Evolutionary conservation across 768 basidiomycete genomes (phyloP), one percentile per base, ranked within the genome.

Genomic region (Mycena polygramma): DNA sequence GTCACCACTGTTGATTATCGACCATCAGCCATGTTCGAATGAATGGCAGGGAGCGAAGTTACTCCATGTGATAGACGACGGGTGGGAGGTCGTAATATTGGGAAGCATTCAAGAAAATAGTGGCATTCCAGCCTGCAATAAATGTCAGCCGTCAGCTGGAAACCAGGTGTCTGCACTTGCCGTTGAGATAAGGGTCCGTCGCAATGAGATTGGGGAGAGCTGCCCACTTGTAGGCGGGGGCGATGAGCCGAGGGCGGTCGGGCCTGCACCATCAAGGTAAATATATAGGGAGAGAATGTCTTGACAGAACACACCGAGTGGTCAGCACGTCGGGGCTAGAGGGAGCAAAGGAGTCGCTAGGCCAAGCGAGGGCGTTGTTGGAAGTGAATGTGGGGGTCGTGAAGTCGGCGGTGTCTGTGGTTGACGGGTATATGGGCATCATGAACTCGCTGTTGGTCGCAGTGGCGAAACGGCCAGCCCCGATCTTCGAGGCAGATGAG

Each of bases 141-240:
- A 37, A 36, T 20, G 22, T 58, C 11, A 66, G 66, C 35, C 22
- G 11, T 39, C 7, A 19, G 19, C 19, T 22, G 49, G 24, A 15
- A 24, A 43, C 20, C 7, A 59, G 37, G 51, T 14, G 41, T 22
- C 20, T 13, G 8, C 2, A 55, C 66, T 59, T 52, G 39, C 65
- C 85, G 70, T 86, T 84, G 75, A 99, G 86, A 83, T 99, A 99
- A 7, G 94, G 89, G 78, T 99, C 95, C 57, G 83, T 87, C 65
- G 85, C 79, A 76, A 98, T 97, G 71, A 97, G 85, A 35, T 78
- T 77, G 4, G 92, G 90, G 26, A 99, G 90, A 22, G 90, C 94
- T 20, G 86, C 79, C 97, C 98, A 99, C 81, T 95, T 96, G 87
- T 96, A 96, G 15, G 86, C 75, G 37, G 97, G 95, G 22, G 97